These are phyloP conservation scores for Aethionema arabicum DNA, from an alignment of 345 rosid species.

Conservation along the genomic window DNA sequence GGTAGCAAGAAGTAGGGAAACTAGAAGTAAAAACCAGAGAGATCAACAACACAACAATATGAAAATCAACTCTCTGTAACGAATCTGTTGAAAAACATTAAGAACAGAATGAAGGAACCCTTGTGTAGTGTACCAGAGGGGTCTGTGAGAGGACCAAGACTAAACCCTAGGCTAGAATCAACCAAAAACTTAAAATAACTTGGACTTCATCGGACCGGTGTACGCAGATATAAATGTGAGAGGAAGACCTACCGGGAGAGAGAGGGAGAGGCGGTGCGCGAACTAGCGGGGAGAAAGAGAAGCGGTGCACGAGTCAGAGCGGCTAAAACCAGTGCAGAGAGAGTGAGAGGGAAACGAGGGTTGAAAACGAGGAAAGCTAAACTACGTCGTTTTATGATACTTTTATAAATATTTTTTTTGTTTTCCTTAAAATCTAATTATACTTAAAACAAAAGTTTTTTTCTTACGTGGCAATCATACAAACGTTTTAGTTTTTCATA, in stretches of 20 bases:
- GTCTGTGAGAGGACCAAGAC: not conserved
- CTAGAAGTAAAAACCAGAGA: not conserved
- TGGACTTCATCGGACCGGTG: slow-evolving; percentile 1
- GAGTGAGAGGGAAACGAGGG: not conserved
- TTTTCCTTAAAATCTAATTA: no score
- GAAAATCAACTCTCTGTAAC: not conserved
- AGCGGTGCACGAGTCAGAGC: slow-evolving; percentile 2
- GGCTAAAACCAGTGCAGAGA: not conserved
- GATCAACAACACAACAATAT: not conserved
- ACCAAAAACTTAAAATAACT: not conserved
- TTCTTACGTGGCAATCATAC: no score
- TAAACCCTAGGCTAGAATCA: slow-evolving; percentile 10
- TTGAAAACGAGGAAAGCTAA: no score
- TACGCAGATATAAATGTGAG: slow-evolving; percentile 1
- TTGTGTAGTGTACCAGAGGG: not conserved
- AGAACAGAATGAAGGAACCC: not conserved
- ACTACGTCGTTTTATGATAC: no score
- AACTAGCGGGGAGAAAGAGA: not conserved
- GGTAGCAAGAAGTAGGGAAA: not conserved
- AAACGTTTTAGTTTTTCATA: no score
- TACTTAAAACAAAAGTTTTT: no score
- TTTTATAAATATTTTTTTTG: no score
- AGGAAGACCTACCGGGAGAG: slow-evolving; percentile 5
- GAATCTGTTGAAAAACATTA: not conserved
- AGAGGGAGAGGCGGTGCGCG: not conserved